Percentiles rank a stretch among this genome's conserved stretches.
Conservation (phyloP, 352 stramenopile species). For the Phytophthora citrophthora region DNA sequence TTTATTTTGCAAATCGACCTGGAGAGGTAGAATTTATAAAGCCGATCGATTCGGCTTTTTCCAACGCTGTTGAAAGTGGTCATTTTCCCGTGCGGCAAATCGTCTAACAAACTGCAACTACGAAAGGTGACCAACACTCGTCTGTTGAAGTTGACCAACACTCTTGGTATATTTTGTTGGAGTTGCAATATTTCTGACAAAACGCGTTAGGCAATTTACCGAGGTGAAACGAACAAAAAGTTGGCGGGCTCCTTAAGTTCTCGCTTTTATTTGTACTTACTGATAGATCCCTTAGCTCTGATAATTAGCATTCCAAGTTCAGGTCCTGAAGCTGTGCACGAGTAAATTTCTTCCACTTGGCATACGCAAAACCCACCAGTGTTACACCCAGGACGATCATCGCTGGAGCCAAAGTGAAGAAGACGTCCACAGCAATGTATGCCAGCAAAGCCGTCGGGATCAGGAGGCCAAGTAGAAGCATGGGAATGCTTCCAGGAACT, state of each 20-base stretch:
- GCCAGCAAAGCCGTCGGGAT: conserved; percentile 44
- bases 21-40: too few relatives aligned
- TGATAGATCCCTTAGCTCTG: background rate
- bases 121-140: conserved; percentile 10
- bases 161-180: background rate
- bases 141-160: conserved; percentile 1
- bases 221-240: too few relatives aligned
- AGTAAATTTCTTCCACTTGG: conserved; percentile 54
- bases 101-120: background rate
- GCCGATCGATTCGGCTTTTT: too few relatives aligned
- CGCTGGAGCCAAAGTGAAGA: conserved; percentile 45
- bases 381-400: conserved; percentile 51
- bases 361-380: conserved; percentile 43
- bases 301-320: conserved; percentile 18
- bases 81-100: background rate
- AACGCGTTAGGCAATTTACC: too few relatives aligned
- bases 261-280: conserved; percentile 21
- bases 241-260: too few relatives aligned
- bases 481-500: conserved; percentile 51
- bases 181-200: too few relatives aligned
- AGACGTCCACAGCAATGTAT: conserved; percentile 59
- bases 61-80: background rate
- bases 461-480: conserved; percentile 41
- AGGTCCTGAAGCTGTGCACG: conserved; percentile 47
- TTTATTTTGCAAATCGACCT: too few relatives aligned